Evolutionary conservation across 176 grass and related monocot genomes (phyloP), one percentile per base, ranked within the genome.

Genomic region (Neostapfia colusana): DNA sequence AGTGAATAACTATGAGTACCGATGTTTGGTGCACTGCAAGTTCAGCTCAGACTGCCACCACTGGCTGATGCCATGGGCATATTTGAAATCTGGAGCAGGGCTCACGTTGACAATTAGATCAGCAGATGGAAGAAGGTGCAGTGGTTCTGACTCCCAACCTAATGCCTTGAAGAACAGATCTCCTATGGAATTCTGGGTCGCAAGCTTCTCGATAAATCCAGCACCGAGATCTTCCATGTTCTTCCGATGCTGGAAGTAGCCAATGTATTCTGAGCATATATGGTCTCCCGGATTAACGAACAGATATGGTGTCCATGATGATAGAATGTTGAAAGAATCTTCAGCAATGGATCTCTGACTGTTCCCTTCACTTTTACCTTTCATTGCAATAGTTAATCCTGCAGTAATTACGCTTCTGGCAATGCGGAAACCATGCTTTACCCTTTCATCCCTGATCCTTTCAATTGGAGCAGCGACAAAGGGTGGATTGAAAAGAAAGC

Each of bases 401-500:
- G 91, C 91, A 0, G 95, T 92, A 60, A 99, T 82, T 36, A 99
- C 67, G n/a, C 95, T 95, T 65, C 77, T 77, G 44, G 91, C 95
- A 1, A 99, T 67, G 18, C 95, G 89, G 61, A 99, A 95, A 73
- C 95, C 91, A 18, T 92, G 82, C 80, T 90, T 99, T 36, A 99
- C 89, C 44, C 74, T 90, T 81, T 92, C 87, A 73, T 99, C 74
- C 61, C 46, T 85, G 76, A 99, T 99, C 74, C 82, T 86, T 77
- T 99, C 95, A 26, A 99, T 85, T 72, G 95, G 91, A 81, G 95
- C 80, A 13, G 87, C 84, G 11, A 85, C 62, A 80, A 95, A 99
- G 10, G 95, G 95, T 46, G 95, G 95, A 62, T 99, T 95, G 54
- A 99, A 99, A 42, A 99, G 80, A 90, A 88, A 99, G 37, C 89